Base-by-base conservation (phyloP, 2,329 filamentous ascomycete genomes). In the Pseudogymnoascus sp. region DNA sequence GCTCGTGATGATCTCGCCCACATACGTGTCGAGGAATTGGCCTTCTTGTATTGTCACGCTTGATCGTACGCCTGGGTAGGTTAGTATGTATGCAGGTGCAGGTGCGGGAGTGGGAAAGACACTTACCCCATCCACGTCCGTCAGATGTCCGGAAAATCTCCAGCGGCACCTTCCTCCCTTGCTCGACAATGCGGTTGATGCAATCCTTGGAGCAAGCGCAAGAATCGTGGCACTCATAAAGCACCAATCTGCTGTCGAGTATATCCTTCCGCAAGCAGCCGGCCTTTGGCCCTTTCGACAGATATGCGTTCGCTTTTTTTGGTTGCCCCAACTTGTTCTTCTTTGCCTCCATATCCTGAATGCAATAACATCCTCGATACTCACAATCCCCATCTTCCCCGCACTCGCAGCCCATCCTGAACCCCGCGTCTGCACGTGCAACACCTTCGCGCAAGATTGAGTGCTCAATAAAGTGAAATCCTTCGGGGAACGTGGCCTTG, bases 21-120 rank as follows among this genome's bases (percentile, higher is more conserved):
- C 80, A 70, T 95, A 96, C 6, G 83, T 84, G 71, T 93, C 91
- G 42, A 96, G 84, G 69, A 92, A 95, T 67, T 93, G 89, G 2
- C 91, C 91, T 66, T 82, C 80, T 62, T 82, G 82, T 1, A 96
- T 82, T 18, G 85, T 78, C 2, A 87, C 78, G 3, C 82, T 81
- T 65, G 86, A 87, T 6, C 85, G 81, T 0, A 96, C 83, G 34
- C 87, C 84, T 86, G 62, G 16, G 3, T 18, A 34, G 25, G 31
- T 70, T 61, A 68, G 66, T 56, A 34, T 37, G 18, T 25, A 16
- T 36, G 1, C 7, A 23, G 38, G 44, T 14, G 12, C 38, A n/a
- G 14, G 44, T 14, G 12, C 38, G 12, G 14, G 59, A 14, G 28
- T 56, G 8, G 7, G 11, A 46, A 36, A 40, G 3, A 16, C 34